Evolutionary conservation across 1,284 basidiomycete species (phyloP).

Genomic region (Thelephora terrestris): DNA sequence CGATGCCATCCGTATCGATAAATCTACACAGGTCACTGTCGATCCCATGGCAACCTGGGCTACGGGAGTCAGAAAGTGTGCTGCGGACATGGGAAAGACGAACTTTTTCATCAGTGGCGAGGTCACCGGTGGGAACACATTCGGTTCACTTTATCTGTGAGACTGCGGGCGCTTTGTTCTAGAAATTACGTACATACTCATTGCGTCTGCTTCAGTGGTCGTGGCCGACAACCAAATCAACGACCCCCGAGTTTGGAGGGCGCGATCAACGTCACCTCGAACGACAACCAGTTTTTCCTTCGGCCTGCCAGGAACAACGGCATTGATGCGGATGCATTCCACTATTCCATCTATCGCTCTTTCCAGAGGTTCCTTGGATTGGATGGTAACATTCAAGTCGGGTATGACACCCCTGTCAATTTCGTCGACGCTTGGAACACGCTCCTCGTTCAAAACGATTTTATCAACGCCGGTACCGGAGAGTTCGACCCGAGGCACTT

Average conservation of each 20-base stretch:
- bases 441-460: conserved; percentile 82
- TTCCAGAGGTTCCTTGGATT: conserved; percentile 80
- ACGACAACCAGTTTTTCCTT: conserved; percentile 67
- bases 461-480: conserved; percentile 63
- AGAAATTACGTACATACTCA: too few species aligned
- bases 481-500: conserved; percentile 75
- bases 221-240: conserved; percentile 71
- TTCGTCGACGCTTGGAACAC: conserved; percentile 84
- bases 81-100: conserved; percentile 56
- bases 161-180: conserved; percentile 16
- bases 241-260: conserved; percentile 50
- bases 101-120: conserved; percentile 89
- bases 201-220: conserved; percentile 43
- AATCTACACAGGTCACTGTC: conserved; percentile 83
- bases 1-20: conserved; percentile 90
- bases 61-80: conserved; percentile 63
- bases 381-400: conserved; percentile 86
- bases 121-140: conserved; percentile 87
- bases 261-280: conserved; percentile 52
- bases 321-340: conserved; percentile 78
- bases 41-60: conserved; percentile 74
- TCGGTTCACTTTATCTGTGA: conserved; percentile 77
- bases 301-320: conserved; percentile 51
- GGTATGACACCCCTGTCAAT: conserved; percentile 72
- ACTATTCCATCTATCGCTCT: conserved; percentile 85